phyloP scores from a whole-genome alignment of 495 filamentous ascomycete genomes.

The Letharia lupina region DNA sequence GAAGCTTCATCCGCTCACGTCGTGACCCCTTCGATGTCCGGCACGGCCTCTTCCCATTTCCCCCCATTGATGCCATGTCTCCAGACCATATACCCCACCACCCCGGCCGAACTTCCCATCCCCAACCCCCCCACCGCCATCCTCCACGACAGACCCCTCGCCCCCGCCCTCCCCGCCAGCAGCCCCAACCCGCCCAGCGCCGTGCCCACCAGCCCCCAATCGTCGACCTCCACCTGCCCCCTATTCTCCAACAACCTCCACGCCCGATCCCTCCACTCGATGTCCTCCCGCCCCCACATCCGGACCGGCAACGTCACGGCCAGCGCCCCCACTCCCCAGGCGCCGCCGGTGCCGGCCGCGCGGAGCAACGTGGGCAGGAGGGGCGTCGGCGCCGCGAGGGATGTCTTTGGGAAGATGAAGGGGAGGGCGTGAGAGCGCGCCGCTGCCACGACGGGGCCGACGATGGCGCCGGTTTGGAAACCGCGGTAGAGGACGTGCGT shows the following conservation, averaged over 20 bases:
- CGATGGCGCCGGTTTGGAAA: conserved; percentile 38
- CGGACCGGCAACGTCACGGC: conserved; percentile 32
- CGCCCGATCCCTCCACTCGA: conserved; percentile 55
- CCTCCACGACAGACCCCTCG: conserved; percentile 33
- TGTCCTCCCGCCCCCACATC: conserved; percentile 48
- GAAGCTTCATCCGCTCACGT: neutral
- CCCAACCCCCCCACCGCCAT: conserved; percentile 16
- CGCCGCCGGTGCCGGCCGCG: conserved; percentile 30
- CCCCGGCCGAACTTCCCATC: conserved; percentile 6
- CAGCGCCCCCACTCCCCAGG: conserved; percentile 26
- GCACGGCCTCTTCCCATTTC: conserved; percentile 12
- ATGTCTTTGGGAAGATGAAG: conserved; percentile 7
- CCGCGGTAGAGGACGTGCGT: conserved; percentile 50
- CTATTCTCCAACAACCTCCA: conserved; percentile 50
- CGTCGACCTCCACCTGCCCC: conserved; percentile 46
- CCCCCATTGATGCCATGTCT: conserved; percentile 12
- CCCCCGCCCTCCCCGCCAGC: conserved; percentile 29
- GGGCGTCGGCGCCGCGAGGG: conserved; percentile 11
- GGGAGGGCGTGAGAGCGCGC: conserved; percentile 16
- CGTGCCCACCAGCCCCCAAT: conserved; percentile 37
- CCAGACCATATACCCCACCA: conserved; percentile 10
- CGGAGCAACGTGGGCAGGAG: conserved; percentile 29
- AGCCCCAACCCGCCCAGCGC: conserved; percentile 29
- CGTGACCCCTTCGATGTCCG: neutral
- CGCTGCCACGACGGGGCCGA: conserved; percentile 32